phyloP scores from a whole-genome alignment of 2,329 filamentous ascomycete genomes.

The Furcasterigmium sp. region DNA sequence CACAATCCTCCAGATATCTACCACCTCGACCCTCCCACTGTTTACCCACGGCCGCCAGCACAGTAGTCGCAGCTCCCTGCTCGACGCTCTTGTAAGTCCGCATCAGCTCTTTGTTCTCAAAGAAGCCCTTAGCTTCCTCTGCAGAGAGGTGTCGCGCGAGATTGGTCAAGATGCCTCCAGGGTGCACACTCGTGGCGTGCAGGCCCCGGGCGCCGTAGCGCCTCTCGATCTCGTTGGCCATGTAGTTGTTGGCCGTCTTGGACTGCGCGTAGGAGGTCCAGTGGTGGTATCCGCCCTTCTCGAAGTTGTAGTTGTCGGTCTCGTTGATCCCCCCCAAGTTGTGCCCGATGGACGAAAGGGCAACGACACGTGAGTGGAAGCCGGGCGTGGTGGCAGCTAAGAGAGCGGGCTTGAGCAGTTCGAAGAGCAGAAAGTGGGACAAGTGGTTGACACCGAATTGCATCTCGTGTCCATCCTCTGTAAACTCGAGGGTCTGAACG shows the following conservation, averaged over 20 bases:
- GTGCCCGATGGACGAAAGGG: conserved; percentile 37
- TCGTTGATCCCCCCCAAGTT: conserved; percentile 20
- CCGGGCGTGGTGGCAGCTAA: conserved; percentile 27
- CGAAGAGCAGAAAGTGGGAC: conserved; percentile 46
- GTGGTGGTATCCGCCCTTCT: conserved; percentile 19
- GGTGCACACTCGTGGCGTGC: conserved; percentile 25
- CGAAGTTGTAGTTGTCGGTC: conserved; percentile 24
- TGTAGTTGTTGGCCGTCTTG: conserved; percentile 46
- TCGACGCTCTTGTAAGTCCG: conserved; percentile 2
- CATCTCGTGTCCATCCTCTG: conserved; percentile 16
- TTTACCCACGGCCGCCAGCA: conserved; percentile 35
- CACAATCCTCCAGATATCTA: conserved; percentile 37
- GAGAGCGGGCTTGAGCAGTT: conserved; percentile 40
- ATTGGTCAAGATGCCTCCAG: conserved; percentile 8
- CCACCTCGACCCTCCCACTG: conserved; percentile 40
- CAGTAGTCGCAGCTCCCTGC: conserved; percentile 43
- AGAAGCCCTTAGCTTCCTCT: neutral
- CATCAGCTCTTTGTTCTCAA: conserved; percentile 1
- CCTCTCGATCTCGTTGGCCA: conserved; percentile 45
- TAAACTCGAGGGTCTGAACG: conserved; percentile 7
- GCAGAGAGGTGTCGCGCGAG: conserved; percentile 7
- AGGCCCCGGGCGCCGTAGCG: conserved; percentile 12
- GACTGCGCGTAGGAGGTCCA: conserved; percentile 37
- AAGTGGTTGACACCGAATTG: conserved; percentile 51
- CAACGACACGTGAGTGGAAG: conserved; percentile 41